These are phyloP conservation scores for Stemphylium vesicarium DNA, from an alignment of 2,329 filamentous ascomycete species.

Conservation along the genomic window DNA sequence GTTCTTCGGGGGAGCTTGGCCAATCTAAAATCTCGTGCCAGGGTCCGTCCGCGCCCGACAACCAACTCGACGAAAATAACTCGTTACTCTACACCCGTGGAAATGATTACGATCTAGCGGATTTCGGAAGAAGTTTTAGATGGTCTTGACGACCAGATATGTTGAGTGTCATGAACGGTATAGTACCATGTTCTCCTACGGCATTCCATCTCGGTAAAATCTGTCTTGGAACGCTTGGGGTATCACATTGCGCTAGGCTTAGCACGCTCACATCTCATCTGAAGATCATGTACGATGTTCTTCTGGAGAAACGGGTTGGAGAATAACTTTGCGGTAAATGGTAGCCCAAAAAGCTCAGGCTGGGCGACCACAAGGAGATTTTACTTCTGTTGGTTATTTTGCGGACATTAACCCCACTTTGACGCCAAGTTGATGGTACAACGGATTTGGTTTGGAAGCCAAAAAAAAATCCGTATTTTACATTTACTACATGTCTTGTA, in stretches of 20 bases:
- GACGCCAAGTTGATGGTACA: neutral
- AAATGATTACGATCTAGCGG: neutral
- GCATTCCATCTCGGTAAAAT: neutral
- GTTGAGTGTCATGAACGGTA: neutral
- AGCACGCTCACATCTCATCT: too few species aligned
- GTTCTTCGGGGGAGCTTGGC: slow-evolving; percentile 29
- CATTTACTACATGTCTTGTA: slow-evolving; percentile 27
- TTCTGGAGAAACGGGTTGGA: too few species aligned
- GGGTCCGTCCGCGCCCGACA: slow-evolving; percentile 23
- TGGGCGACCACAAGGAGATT: too few species aligned
- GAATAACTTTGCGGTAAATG: too few species aligned
- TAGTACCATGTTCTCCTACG: neutral
- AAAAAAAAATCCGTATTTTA: neutral
- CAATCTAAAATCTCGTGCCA: slow-evolving; percentile 22
- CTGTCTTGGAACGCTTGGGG: neutral
- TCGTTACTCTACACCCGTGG: slow-evolving; percentile 5
- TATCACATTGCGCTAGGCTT: neutral
- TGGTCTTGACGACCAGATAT: neutral
- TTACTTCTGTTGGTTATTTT: neutral
- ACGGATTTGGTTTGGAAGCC: neutral
- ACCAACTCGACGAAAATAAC: slow-evolving; percentile 23
- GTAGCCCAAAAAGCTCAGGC: too few species aligned
- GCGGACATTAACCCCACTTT: neutral
- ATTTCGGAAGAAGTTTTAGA: neutral
- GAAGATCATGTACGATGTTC: neutral